phyloP scores from a whole-genome alignment of 768 basidiomycete genomes.

The Boletus speciosus region DNA sequence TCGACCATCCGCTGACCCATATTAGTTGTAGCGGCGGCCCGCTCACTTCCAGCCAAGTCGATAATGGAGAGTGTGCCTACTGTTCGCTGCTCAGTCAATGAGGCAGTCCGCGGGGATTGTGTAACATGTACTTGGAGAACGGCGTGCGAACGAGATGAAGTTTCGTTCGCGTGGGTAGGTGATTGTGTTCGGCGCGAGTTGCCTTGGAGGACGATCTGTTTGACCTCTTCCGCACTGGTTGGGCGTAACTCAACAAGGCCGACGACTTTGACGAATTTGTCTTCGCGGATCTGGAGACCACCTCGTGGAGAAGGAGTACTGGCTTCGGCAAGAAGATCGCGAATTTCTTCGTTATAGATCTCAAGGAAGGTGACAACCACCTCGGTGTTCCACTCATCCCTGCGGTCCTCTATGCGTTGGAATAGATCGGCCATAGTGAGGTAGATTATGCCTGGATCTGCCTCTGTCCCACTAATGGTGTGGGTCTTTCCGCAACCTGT shows the following conservation, averaged over 20 bases:
- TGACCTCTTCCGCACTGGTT: conserved; percentile 84
- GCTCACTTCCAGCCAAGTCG: conserved; percentile 95
- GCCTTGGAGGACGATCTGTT: conserved; percentile 86
- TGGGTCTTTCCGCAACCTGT: conserved; percentile 99
- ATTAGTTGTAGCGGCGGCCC: conserved; percentile 93
- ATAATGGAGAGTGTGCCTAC: conserved; percentile 96
- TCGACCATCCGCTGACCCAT: conserved; percentile 99
- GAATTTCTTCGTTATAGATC: conserved; percentile 98
- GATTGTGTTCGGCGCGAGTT: conserved; percentile 89
- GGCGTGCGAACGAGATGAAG: conserved; percentile 95
- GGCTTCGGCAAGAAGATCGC: conserved; percentile 84
- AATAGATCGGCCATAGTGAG: conserved; percentile 97
- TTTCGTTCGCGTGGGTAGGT: conserved; percentile 94
- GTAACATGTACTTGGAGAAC: conserved; percentile 94
- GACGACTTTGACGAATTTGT: conserved; percentile 87
- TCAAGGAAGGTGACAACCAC: conserved; percentile 95
- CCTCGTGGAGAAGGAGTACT: conserved; percentile 64
- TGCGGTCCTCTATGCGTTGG: conserved; percentile 83
- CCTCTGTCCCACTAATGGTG: conserved; percentile 90
- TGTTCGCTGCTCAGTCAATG: conserved; percentile 74
- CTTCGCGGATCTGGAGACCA: conserved; percentile 90
- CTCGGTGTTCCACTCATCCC: conserved; percentile 80
- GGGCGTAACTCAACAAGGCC: conserved; percentile 83
- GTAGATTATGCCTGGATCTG: conserved; percentile 92
- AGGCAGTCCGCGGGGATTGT: conserved; percentile 81